phyloP scores from a whole-genome alignment of 2,329 filamentous ascomycete species.

The Hypoxylon sp. region DNA sequence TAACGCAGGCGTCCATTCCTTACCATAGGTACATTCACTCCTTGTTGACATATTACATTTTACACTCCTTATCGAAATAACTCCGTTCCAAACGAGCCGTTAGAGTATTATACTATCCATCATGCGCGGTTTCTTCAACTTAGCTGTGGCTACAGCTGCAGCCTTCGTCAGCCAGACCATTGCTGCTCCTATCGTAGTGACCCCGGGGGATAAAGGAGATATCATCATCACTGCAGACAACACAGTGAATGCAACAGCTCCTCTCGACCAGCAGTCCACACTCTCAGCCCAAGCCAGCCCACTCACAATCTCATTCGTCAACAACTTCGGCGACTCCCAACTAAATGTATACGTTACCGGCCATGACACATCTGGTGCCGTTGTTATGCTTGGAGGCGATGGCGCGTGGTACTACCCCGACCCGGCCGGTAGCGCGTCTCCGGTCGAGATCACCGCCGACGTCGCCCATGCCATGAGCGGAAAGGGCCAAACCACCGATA shows the following conservation, averaged over 20 bases:
- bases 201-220: constrained; percentile 45
- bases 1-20: constrained; percentile 40
- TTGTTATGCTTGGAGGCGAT: constrained; percentile 52
- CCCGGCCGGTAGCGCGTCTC: constrained; percentile 43
- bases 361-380: constrained; percentile 46
- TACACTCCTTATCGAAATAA: constrained; percentile 26
- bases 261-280: constrained; percentile 1
- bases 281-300: constrained; percentile 23
- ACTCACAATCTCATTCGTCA: constrained; percentile 46
- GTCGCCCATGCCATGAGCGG: constrained; percentile 51
- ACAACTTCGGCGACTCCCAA: constrained; percentile 49
- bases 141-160: constrained; percentile 40
- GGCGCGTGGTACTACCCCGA: constrained; percentile 53
- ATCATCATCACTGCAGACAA: constrained; percentile 51
- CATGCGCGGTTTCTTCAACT: constrained; percentile 42
- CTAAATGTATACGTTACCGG: constrained; percentile 56
- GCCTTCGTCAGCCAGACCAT: constrained; percentile 38
- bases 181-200: constrained; percentile 48
- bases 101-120: constrained; percentile 18
- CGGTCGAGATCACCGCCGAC: constrained; percentile 46
- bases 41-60: constrained; percentile 26
- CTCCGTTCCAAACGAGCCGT: constrained; percentile 16
- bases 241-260: constrained; percentile 50
- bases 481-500: constrained; percentile 48
- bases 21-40: constrained; percentile 34